Conservation (phyloP, 495 filamentous ascomycete species). For the Podospora fimiseda region DNA sequence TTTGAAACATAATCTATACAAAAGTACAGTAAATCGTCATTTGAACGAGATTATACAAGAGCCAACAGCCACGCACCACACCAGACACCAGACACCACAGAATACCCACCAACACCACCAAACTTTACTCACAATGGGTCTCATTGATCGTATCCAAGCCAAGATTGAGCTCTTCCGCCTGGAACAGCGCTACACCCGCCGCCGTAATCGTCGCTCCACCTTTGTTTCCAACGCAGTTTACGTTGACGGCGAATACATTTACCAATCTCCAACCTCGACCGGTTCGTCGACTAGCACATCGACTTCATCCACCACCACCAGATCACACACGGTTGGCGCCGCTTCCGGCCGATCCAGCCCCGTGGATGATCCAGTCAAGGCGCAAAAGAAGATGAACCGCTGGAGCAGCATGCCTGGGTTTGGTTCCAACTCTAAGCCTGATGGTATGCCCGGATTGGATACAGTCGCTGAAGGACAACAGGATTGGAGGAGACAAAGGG, state of each 20-base stretch:
- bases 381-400: conserved; percentile 36
- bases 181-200: conserved; percentile 84
- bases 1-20: too few relatives aligned
- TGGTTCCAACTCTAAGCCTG: conserved; percentile 22
- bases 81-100: not conserved
- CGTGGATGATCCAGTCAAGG: conserved; percentile 8
- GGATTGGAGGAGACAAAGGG: conserved; percentile 12
- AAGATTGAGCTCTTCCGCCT: conserved; percentile 85
- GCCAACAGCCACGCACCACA: not conserved
- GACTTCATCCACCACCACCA: conserved; percentile 20
- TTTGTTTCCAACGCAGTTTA: conserved; percentile 83
- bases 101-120: not conserved
- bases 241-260: conserved; percentile 89
- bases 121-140: conserved; percentile 25
- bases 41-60: not conserved
- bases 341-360: conserved; percentile 10
- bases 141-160: conserved; percentile 47
- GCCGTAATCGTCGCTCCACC: conserved; percentile 71
- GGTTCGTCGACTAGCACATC: conserved; percentile 40
- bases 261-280: conserved; percentile 47
- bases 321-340: not conserved
- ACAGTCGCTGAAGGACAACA: conserved; percentile 5
- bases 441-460: conserved; percentile 8
- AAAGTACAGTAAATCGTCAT: too few relatives aligned
- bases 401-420: conserved; percentile 46